Percentiles rank a stretch among this genome's conserved stretches.
Evolutionary conservation across 495 filamentous ascomycete genomes (phyloP).

Genomic region (Bombardia bombarda): DNA sequence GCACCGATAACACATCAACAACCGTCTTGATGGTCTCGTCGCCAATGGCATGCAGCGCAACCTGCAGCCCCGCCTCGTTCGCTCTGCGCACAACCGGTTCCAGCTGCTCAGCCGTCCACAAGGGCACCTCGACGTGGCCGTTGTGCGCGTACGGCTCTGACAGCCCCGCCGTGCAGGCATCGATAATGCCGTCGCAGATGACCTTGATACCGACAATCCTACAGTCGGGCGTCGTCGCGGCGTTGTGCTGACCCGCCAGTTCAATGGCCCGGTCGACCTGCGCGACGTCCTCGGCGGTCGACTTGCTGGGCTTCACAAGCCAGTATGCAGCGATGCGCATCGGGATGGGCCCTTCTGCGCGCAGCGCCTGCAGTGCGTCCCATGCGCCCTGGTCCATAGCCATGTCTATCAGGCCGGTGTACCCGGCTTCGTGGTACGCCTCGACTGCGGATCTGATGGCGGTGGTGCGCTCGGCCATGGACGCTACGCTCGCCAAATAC

Average conservation of each 20-base stretch:
- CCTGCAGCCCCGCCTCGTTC: constrained; percentile 47
- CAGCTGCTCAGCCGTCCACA: constrained; percentile 47
- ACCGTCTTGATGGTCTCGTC: constrained; percentile 49
- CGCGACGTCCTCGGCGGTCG: constrained; percentile 32
- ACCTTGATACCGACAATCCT: constrained; percentile 59
- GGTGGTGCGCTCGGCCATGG: constrained; percentile 44
- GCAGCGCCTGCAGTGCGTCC: constrained; percentile 45
- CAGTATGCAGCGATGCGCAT: constrained; percentile 58
- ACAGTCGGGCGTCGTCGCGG: constrained; percentile 41
- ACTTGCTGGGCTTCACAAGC: constrained; percentile 44
- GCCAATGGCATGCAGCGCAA: constrained; percentile 60
- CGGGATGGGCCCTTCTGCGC: constrained; percentile 32
- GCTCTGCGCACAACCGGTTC: constrained; percentile 48
- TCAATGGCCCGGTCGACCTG: constrained; percentile 55
- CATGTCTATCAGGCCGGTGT: constrained; percentile 61
- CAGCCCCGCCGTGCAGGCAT: constrained; percentile 58
- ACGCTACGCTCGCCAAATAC: constrained; percentile 42
- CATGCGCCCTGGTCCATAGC: constrained; percentile 59
- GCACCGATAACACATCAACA: constrained; percentile 44
- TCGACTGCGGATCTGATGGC: constrained; percentile 41
- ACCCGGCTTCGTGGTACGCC: constrained; percentile 48
- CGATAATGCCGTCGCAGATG: constrained; percentile 61
- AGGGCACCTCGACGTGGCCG: constrained; percentile 37
- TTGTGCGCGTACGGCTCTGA: constrained; percentile 52
- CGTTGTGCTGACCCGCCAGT: constrained; percentile 39